These are phyloP conservation scores for Galeopsis tetrahit DNA, from an alignment of 257 asterid species.

Conservation along the genomic window DNA sequence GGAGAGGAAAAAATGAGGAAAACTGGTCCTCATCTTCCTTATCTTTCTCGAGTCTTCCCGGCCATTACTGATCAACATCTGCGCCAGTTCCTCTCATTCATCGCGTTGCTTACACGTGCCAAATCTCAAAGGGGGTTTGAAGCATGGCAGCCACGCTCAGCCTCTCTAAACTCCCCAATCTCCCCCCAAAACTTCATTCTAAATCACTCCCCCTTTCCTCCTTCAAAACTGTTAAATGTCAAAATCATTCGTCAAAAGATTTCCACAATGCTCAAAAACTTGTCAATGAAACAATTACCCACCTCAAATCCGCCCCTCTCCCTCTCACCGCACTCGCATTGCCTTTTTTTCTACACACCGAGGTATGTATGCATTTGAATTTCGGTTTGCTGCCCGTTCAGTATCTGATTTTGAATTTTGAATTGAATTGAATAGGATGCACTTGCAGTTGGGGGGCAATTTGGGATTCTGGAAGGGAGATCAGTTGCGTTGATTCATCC, in stretches of 20 bases:
- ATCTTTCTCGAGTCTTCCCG: constrained; percentile 4
- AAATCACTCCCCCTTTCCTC: constrained; percentile 35
- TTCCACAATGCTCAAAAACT: constrained; percentile 32
- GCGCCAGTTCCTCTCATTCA: neutral
- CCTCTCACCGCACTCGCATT: constrained; percentile 71
- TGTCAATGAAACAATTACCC: constrained; percentile 23
- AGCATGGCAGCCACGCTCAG: constrained; percentile 78
- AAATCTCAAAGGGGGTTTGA: neutral
- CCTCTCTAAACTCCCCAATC: constrained; percentile 53
- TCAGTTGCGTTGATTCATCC: constrained; percentile 82
- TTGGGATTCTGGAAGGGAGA: constrained; percentile 90
- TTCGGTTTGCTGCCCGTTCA: neutral
- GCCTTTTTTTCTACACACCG: constrained; percentile 58
- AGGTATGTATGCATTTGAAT: constrained; percentile 57
- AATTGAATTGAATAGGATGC: constrained; percentile 58
- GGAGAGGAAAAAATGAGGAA: neutral
- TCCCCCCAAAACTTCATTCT: constrained; percentile 32
- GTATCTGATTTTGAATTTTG: neutral
- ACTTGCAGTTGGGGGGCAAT: constrained; percentile 77
- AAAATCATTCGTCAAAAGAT: constrained; percentile 20
- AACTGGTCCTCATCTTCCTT: constrained; percentile 38
- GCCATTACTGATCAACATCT: neutral
- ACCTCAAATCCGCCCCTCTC: constrained; percentile 57
- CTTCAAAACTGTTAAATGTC: constrained; percentile 32
- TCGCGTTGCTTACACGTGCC: neutral